Base-by-base conservation (phyloP, 805 yeast genomes). In the Cyberlindnera galapagoensis region DNA sequence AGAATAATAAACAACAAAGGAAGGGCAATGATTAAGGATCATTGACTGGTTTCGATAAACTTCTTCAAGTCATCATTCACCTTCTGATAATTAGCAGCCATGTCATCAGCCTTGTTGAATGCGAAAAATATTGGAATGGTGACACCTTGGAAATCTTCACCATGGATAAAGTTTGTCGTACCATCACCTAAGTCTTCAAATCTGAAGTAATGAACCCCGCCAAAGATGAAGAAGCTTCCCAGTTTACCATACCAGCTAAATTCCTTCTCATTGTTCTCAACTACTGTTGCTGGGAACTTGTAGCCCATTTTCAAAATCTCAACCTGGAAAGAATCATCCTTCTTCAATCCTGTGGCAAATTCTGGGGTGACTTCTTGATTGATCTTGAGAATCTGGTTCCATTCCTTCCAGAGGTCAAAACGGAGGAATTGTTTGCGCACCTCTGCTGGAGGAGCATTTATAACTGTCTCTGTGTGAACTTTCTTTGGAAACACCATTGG, bases 151-250 rank as follows among this genome's bases (percentile, higher is more conserved):
- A 24, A 24, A 15, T 15, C 13, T 14, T 24, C 26, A 6, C 26
- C 26, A 24, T 24, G 26, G 9, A 24, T 15, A 24, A 24, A 13
- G 26, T 14, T 13, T 3, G 26, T 24, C 13, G n/a, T 15, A 7
- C 30, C 30, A 18, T 27, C 13, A 7, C 23, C 30, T 15, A 19
- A 18, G 21, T 27, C 30, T 13, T 12, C 22, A 12, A 27, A 27
- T 8, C 23, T 18, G 21, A 27, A 27, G n/a, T 18, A 27, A 12
- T 27, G 30, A 17, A 12, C 14, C 8, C 30, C 30, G n/a, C 17
- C 13, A 19, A 27, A 27, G 6, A 27, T 7, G 18, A 18, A 18
- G 5, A 11, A 11, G 18, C 12, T 15, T 9, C 21, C 21, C 8
- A 27, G 7, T 11, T n/a, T 27, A 7, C 30, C 30, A 12, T 18